Conservation (phyloP, 2,329 filamentous ascomycete species). For the Paraphoma chrysanthemicola region DNA sequence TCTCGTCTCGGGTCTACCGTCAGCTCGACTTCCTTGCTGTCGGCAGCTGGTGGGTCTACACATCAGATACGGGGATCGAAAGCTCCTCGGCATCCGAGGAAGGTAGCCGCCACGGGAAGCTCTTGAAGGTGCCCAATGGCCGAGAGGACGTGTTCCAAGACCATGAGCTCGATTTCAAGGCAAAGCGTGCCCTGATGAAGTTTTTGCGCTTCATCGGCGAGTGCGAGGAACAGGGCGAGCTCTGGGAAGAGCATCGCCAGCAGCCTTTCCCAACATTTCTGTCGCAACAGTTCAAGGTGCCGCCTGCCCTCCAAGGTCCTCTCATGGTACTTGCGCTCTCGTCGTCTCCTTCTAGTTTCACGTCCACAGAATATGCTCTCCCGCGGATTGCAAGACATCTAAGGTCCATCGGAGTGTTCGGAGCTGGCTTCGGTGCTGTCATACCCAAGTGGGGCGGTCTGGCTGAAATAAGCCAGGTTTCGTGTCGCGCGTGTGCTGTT, state of each 20-base stretch:
- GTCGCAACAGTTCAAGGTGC: conserved; percentile 60
- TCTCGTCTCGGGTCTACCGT: conserved; percentile 86
- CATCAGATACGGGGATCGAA: conserved; percentile 27
- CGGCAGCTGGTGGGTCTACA: conserved; percentile 87
- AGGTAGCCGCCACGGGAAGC: conserved; percentile 22
- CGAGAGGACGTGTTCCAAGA: conserved; percentile 91
- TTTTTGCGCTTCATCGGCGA: conserved; percentile 87
- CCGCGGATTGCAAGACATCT: conserved; percentile 79
- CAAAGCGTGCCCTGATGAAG: conserved; percentile 90
- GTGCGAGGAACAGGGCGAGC: conserved; percentile 66
- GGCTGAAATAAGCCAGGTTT: conserved; percentile 88
- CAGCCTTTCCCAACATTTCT: conserved; percentile 67
- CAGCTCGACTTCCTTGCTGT: conserved; percentile 95
- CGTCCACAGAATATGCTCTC: conserved; percentile 72
- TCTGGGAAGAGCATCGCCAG: conserved; percentile 66
- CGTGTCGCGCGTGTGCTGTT: conserved; percentile 87
- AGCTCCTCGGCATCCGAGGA: conserved; percentile 2
- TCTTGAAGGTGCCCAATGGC: conserved; percentile 82
- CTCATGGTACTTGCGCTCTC: conserved; percentile 77
- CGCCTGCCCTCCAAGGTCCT: conserved; percentile 69
- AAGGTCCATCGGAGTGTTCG: conserved; percentile 85
- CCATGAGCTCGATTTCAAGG: conserved; percentile 74
- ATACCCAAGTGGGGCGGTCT: conserved; percentile 92
- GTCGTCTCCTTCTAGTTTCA: conserved; percentile 61
- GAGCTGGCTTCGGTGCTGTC: conserved; percentile 86